Conservation (phyloP, 768 basidiomycete species). For the Lactarius hengduanensis region DNA sequence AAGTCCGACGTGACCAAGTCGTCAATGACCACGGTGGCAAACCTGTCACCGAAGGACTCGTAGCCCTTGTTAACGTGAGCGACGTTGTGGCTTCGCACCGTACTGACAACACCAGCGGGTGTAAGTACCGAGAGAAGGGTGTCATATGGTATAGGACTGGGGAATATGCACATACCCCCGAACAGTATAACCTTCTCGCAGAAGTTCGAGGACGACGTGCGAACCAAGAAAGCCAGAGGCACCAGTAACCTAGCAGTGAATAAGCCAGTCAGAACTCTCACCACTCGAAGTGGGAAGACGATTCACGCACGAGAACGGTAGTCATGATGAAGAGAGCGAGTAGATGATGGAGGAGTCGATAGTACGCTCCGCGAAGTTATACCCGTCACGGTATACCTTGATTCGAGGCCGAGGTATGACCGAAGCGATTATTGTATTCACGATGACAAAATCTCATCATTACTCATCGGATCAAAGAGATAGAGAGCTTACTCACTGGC, state of each 20-base stretch:
- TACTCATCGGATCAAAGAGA: too few species aligned
- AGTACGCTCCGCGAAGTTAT: not conserved
- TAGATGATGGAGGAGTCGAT: not conserved
- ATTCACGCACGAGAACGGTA: slow-evolving; percentile 15
- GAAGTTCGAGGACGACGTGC: slow-evolving; percentile 35
- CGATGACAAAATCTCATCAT: not conserved
- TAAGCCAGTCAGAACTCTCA: not conserved
- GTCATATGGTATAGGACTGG: too few species aligned
- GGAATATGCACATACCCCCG: slow-evolving; percentile 37
- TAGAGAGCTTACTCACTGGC: too few species aligned
- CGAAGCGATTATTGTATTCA: not conserved
- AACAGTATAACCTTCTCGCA: slow-evolving; percentile 51
- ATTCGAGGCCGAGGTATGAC: too few species aligned
- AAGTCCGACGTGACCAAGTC: slow-evolving; percentile 33
- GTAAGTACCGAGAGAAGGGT: not conserved
- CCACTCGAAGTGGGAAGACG: not conserved
- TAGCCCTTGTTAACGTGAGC: slow-evolving; percentile 21
- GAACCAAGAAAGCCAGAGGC: slow-evolving; percentile 41
- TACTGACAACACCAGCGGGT: slow-evolving; percentile 11
- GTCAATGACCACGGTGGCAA: slow-evolving; percentile 28
- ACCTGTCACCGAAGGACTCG: slow-evolving; percentile 25
- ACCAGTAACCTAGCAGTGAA: slow-evolving; percentile 41
- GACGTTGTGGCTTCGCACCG: slow-evolving; percentile 29
- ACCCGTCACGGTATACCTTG: too few species aligned
- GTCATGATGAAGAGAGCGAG: not conserved